Conservation (phyloP, 2,329 filamentous ascomycete genomes). For the Alternaria novae-zelandiae region DNA sequence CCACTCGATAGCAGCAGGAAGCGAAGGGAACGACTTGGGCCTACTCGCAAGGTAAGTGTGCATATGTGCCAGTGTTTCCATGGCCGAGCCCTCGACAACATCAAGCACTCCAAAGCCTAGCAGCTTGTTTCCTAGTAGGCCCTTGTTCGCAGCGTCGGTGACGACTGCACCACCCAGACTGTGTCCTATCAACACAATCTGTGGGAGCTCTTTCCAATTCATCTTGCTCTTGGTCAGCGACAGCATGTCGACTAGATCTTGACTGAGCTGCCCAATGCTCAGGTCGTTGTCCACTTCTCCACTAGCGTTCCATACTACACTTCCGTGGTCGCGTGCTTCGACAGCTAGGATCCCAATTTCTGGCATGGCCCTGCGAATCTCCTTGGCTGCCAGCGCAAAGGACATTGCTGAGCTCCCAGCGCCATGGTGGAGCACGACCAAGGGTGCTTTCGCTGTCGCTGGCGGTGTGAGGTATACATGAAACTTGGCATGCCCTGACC, state of each 20-base stretch:
- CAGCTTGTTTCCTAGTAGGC: constrained; percentile 69
- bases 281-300: constrained; percentile 65
- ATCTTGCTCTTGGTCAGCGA: constrained; percentile 70
- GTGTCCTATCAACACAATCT: constrained; percentile 84
- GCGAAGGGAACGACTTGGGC: constrained; percentile 76
- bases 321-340: constrained; percentile 88
- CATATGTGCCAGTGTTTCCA: constrained; percentile 95
- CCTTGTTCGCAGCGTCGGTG: constrained; percentile 77
- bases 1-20: constrained; percentile 89
- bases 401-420: constrained; percentile 92
- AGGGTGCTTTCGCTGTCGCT: constrained; percentile 67
- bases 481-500: constrained; percentile 63
- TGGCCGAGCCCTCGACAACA: constrained; percentile 92
- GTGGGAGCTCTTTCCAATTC: constrained; percentile 75
- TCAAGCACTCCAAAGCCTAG: constrained; percentile 91
- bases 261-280: constrained; percentile 72
- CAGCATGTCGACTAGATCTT: constrained; percentile 75
- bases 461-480: constrained; percentile 92
- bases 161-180: constrained; percentile 92
- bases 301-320: constrained; percentile 55
- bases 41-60: constrained; percentile 85
- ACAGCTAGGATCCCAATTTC: constrained; percentile 82
- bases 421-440: constrained; percentile 95
- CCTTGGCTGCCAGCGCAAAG: constrained; percentile 80
- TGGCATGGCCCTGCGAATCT: constrained; percentile 78